Conservation (phyloP, 768 basidiomycete genomes). For the Leccinum variicolor region DNA sequence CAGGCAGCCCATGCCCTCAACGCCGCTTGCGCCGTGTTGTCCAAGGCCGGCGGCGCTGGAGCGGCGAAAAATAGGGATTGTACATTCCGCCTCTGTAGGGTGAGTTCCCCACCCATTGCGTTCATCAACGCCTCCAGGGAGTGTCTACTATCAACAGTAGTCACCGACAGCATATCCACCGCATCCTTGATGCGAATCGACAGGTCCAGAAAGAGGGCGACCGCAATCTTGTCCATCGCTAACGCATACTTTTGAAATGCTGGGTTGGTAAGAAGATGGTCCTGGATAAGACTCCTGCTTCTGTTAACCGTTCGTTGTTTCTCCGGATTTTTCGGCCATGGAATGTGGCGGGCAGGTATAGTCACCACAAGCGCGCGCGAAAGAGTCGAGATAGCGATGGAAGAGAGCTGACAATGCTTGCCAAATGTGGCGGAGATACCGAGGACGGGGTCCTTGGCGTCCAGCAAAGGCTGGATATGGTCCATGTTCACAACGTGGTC, state of each 20-base stretch:
- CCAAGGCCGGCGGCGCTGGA: conserved; percentile 15
- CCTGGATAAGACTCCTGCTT: conserved; percentile 26
- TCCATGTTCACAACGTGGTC: conserved; percentile 22
- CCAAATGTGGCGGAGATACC: conserved; percentile 46
- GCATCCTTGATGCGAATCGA: conserved; percentile 32
- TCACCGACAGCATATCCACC: conserved; percentile 41
- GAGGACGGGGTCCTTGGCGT: conserved; percentile 22
- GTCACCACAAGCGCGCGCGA: conserved; percentile 35
- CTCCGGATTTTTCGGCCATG: not conserved
- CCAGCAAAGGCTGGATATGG: conserved; percentile 30
- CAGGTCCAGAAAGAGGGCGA: conserved; percentile 39
- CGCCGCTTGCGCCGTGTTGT: conserved; percentile 25
- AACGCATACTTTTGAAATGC: conserved; percentile 38
- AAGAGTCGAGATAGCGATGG: conserved; percentile 39
- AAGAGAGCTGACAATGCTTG: conserved; percentile 30
- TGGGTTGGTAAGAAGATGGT: conserved; percentile 31
- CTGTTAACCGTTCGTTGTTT: conserved; percentile 1
- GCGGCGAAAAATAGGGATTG: conserved; percentile 28
- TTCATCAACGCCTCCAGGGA: conserved; percentile 34
- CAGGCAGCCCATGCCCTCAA: conserved; percentile 46
- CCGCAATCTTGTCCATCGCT: conserved; percentile 43
- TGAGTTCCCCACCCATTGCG: conserved; percentile 37
- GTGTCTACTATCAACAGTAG: conserved; percentile 19
- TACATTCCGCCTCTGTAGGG: conserved; percentile 27
- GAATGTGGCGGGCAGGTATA: conserved; percentile 17